Evolutionary conservation across 371 early-diverging fungal genomes (phyloP), one percentile per base, ranked within the genome.

Genomic region (Dinochytrium kinnereticum): DNA sequence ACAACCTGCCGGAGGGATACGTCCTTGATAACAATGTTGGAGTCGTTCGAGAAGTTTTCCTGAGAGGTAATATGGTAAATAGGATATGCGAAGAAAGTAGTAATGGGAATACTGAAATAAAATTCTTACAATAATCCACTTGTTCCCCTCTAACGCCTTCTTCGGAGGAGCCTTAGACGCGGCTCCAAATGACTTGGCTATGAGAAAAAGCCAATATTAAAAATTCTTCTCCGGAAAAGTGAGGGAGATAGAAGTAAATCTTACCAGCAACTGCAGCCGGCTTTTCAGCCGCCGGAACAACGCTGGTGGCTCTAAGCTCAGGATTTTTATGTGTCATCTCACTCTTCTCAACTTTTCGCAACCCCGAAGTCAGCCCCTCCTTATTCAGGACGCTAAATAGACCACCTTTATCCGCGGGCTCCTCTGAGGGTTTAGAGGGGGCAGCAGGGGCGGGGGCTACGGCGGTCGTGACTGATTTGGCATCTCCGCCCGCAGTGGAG

Each of bases 311-410:
- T 30, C 97, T 90, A 24, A 97, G 82, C 24, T 85, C 88, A 0
- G 97, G 97, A 86, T 96, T 97, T 84, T 98, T 98, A 87, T 97
- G 97, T 17, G 96, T 96, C 97, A 96, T 97, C 80, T 98, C 91
- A 67, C 88, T 89, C 85, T 91, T 93, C 72, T 96, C 96, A 0
- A 98, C 98, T 84, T 97, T 97, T 67, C 92, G 91, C 75, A 98
- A 85, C 19, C 75, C 92, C 30, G 92, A 75, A 7, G 97, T 96
- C 64, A 96, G 85, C 0, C 76, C 78, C 34, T 95, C 97, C 69
- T 91, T 87, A 86, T 95, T 97, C 81, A 98, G 84, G 61, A 93
- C 92, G 50, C 91, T 91, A 84, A 96, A 95, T 38, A 98, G 88
- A 1, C 92, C 89, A 19, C 68, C 70, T 3, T 81, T 81, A 37